Conservation (phyloP, 495 filamentous ascomycete genomes). For the Antarctomyces pellizariae region DNA sequence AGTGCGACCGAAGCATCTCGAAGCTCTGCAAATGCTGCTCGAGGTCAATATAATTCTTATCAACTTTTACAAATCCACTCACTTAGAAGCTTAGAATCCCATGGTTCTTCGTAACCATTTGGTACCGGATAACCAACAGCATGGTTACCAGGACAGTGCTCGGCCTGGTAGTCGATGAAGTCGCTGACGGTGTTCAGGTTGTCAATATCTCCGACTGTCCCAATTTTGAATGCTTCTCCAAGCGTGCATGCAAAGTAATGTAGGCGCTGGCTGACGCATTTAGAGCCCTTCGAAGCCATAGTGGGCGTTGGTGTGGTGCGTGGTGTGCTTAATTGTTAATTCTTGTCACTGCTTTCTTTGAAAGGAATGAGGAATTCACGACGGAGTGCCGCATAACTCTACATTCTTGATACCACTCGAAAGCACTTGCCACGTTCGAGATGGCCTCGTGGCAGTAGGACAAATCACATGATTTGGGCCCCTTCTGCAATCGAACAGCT, state of each 20-base stretch:
- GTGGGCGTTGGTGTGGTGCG: too few relatives aligned
- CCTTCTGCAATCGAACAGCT: too few relatives aligned
- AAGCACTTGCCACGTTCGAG: too few relatives aligned
- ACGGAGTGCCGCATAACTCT: too few relatives aligned
- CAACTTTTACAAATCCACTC: conserved; percentile 1
- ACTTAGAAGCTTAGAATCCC: conserved; percentile 11
- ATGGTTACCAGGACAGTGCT: conserved; percentile 9
- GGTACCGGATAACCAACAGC: conserved; percentile 23
- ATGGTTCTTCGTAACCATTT: conserved; percentile 2
- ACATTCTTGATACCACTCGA: too few relatives aligned
- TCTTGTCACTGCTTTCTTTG: too few relatives aligned
- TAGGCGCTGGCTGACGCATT: too few relatives aligned
- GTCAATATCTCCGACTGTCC: conserved; percentile 12
- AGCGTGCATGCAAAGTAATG: conserved; percentile 30
- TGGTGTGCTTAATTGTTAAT: too few relatives aligned
- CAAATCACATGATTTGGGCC: too few relatives aligned
- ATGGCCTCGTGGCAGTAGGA: too few relatives aligned
- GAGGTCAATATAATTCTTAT: background rate
- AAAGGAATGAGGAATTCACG: too few relatives aligned
- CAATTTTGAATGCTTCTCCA: conserved; percentile 17
- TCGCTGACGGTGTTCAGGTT: conserved; percentile 16
- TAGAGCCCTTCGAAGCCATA: too few relatives aligned
- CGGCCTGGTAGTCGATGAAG: conserved; percentile 21
- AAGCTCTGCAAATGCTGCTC: conserved; percentile 7
- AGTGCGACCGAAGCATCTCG: conserved; percentile 5